These are phyloP conservation scores for Mrakia blollopis DNA, from an alignment of 768 basidiomycete species.

Conservation along the genomic window DNA sequence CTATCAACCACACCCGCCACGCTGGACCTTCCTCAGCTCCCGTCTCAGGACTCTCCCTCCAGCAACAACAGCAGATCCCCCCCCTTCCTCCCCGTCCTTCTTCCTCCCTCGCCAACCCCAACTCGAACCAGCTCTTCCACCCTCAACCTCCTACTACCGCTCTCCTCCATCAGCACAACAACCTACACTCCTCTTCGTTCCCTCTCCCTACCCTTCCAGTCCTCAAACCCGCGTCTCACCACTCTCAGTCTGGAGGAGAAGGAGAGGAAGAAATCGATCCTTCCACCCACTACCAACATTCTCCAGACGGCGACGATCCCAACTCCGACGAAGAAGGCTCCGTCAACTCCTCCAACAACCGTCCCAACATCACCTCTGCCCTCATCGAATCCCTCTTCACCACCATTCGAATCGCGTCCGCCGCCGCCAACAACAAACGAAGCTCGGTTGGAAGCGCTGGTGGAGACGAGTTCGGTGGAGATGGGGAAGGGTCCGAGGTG, in stretches of 20 bases:
- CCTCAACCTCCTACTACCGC: not conserved
- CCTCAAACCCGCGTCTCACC: not conserved
- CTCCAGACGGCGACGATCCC: constrained; percentile 26
- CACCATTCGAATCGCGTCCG: constrained; percentile 34
- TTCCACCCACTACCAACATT: not conserved
- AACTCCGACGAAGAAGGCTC: constrained; percentile 17
- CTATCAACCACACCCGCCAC: not conserved
- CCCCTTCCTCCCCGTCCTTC: not conserved
- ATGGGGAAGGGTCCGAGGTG: no score
- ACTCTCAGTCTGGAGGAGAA: no score
- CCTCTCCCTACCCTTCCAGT: not conserved
- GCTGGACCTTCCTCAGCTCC: not conserved
- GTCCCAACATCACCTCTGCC: constrained; percentile 34
- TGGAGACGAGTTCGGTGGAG: not conserved
- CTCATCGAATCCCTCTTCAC: constrained; percentile 44
- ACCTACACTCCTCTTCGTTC: not conserved
- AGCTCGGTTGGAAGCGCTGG: not conserved
- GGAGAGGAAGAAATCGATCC: no score
- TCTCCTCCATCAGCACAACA: not conserved
- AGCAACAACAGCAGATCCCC: not conserved
- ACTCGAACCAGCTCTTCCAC: not conserved
- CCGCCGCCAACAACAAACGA: constrained; percentile 9
- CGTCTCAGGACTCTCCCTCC: not conserved
- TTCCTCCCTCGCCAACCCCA: not conserved
- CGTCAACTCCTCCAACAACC: constrained; percentile 23